Evolutionary conservation across 768 basidiomycete species (phyloP), one percentile per base, ranked within the genome.

Genomic region (Mycena haematopus): DNA sequence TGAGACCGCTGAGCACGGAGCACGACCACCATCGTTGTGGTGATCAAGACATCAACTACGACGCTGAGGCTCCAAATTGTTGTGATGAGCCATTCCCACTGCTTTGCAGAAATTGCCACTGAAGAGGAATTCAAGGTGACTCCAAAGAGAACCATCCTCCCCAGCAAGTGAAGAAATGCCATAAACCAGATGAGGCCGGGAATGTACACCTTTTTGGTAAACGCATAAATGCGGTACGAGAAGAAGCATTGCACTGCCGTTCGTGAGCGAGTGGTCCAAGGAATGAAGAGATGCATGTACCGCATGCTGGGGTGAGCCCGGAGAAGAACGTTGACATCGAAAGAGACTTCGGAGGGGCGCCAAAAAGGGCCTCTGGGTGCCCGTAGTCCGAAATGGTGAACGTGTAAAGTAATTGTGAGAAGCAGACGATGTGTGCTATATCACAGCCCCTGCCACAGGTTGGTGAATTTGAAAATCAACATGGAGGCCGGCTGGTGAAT

Each of bases 211-310:
- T 29, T 35, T 40, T 45, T 44, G 8, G 54, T 40, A 24, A 55
- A 36, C 22, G 6, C 10, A 25, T 55, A 55, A 38, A 55, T 55
- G 24, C 54, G 54, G n/a, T 45, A 36, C 17, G 40, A 19, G 54
- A 55, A 55, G 42, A 45, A 55, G 9, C 27, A 40, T 10, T 55
- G 54, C n/a, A 55, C 54, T 55, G 38, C 22, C n/a, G 15, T 52
- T 21, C 33, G 33, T 52, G n/a, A 52, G 36, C 47, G 19, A 38
- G 21, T 33, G 22, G 22, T n/a, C 14, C 4, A 38, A n/a, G n/a
- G 19, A 22, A 36, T 27, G 15, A 22, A 33, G n/a, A 13, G 21
- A 42, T 19, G 6, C n/a, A 31, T 27, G 4, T 46, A 56, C 55
- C 44, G 24, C 17, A 44, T n/a, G 55, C 55, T 31, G 44, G 42